Evolutionary conservation across 106 monocot species (phyloP).

Genomic region (Vanilla planifolia): DNA sequence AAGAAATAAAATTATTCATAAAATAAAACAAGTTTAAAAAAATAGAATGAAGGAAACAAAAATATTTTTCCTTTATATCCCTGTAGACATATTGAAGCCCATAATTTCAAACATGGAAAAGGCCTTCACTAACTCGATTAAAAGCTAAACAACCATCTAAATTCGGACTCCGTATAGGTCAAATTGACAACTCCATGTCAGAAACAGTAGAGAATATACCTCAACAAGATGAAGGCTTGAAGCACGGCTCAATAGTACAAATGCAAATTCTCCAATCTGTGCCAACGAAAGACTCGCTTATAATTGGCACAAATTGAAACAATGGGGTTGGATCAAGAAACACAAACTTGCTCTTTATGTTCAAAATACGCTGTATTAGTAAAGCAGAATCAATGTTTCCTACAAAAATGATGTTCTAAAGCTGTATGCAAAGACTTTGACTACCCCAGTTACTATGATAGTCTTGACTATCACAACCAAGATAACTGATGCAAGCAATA

Average conservation of each 20-base stretch:
- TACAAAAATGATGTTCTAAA: conserved; percentile 85
- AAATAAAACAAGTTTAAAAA: no score
- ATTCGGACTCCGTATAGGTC: no score
- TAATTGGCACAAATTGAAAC: background rate
- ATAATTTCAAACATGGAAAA: background rate
- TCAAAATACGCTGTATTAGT: background rate
- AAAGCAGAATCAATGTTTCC: conserved; percentile 17
- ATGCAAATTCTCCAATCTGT: conserved; percentile 98
- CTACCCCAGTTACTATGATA: conserved; percentile 51
- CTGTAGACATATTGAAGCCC: no score
- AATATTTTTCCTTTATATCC: no score
- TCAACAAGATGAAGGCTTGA: conserved; percentile 96
- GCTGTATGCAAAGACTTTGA: conserved; percentile 81
- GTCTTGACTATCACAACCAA: conserved; percentile 84
- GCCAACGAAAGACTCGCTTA: conserved; percentile 89
- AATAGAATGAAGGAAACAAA: no score
- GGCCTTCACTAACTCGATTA: background rate
- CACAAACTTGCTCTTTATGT: background rate
- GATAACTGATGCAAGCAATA: conserved; percentile 89
- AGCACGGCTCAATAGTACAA: conserved; percentile 91
- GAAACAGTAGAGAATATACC: conserved; percentile 25
- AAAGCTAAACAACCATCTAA: background rate
- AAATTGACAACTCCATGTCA: background rate
- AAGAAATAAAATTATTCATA: no score
- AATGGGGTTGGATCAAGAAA: background rate